Evolutionary conservation across 2,329 filamentous ascomycete species (phyloP), one percentile per base, ranked within the genome.

Genomic region (Orbilia javanica): DNA sequence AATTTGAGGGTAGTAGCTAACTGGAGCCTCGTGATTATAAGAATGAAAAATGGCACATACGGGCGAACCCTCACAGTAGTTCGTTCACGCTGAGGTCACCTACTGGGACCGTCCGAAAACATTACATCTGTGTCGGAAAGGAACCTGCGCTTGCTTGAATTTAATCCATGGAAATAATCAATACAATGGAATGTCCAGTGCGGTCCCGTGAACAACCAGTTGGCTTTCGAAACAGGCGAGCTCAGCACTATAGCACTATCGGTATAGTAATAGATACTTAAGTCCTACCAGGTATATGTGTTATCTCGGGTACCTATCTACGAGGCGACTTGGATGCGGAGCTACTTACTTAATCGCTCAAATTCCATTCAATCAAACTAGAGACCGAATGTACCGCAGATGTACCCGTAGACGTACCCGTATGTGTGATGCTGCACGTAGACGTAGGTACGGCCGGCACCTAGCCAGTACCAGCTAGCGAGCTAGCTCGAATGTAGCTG

Each of bases 401-500:
- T 53, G 27, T 53, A 53, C 50, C 4, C 20, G 27, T 31, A 53
- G 2, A 29, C 15, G 27, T 20, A 36, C n/a, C n/a, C 8, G 31
- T 11, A 60, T 39, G 53, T 39, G 27, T 42, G 52, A n/a, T 34
- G 27, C 53, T 60, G 55, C 55, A 60, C 55, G 55, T 42, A 39
- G 55, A 60, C 55, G 55, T 60, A 60, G 55, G 55, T 60, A 42
- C 55, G 34, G 20, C 25, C 46, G 46, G 22, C 46, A 60, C 34
- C 55, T 11, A 27, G 34, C 20, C 4, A 15, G 31, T 42, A 60
- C 55, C 11, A 60, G 55, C 18, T 15, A 27, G 55, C 18, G 8
- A 42, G 31, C 52, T 60, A 60, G 55, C 55, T 60, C n/a, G 29
- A n/a, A 22, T 57, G 27, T 20, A 60, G 34, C 53, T 57, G 65